A percentile compares a stretch with the other conserved stretches of the same genome.
Evolutionary conservation across 352 stramenopile genomes (phyloP).

Genomic region (Elongisporangium prolatum): DNA sequence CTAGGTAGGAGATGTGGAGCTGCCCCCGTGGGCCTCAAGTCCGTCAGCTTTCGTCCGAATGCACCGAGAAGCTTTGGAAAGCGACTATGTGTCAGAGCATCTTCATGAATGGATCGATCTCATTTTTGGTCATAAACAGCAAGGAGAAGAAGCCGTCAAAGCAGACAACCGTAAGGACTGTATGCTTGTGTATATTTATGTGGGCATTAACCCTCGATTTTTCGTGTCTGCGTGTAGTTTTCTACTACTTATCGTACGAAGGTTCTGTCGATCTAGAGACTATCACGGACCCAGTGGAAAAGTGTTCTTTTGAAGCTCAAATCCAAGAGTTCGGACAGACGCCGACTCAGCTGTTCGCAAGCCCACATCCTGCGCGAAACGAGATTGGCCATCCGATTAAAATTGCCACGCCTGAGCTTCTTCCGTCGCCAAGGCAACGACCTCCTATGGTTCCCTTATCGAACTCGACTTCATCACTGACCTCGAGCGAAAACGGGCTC

Average conservation of each 20-base stretch:
- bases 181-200: background rate
- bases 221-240: constrained; percentile 39
- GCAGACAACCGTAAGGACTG: constrained; percentile 70
- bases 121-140: constrained; percentile 80
- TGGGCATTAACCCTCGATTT: background rate
- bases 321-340: constrained; percentile 93
- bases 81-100: constrained; percentile 61
- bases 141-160: constrained; percentile 60
- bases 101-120: constrained; percentile 84
- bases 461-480: constrained; percentile 15
- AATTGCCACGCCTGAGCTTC: constrained; percentile 40
- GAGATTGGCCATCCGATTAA: constrained; percentile 52
- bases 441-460: constrained; percentile 13
- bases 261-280: constrained; percentile 82
- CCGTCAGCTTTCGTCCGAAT: constrained; percentile 76
- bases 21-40: constrained; percentile 92
- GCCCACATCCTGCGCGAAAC: constrained; percentile 59
- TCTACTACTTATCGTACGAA: constrained; percentile 89
- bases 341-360: constrained; percentile 70
- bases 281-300: constrained; percentile 88
- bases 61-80: constrained; percentile 70
- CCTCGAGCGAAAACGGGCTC: constrained; percentile 15
- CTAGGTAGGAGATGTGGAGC: constrained; percentile 91
- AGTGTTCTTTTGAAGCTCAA: constrained; percentile 91
- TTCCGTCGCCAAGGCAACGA: constrained; percentile 27